Conservation (phyloP, 2,329 filamentous ascomycete species). For the Cladosporium colombiae region DNA sequence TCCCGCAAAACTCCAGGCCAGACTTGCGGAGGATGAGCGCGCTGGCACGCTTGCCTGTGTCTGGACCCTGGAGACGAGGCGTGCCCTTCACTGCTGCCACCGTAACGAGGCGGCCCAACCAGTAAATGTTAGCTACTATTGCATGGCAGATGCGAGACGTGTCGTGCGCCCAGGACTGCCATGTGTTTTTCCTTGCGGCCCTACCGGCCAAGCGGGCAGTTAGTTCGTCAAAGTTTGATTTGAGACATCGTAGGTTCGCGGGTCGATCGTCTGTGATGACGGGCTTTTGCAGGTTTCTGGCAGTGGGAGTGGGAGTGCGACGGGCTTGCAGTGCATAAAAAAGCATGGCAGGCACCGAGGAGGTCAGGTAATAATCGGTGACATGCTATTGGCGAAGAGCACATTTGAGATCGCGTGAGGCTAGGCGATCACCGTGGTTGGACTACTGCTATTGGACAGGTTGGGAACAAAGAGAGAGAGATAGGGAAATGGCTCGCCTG, state of each 20-base stretch:
- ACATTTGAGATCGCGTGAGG: conserved; percentile 4
- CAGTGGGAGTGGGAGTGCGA: background rate
- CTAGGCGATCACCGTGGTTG: background rate
- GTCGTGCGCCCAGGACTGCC: conserved; percentile 10
- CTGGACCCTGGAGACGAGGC: conserved; percentile 14
- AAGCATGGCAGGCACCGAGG: conserved; percentile 8
- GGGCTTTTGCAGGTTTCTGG: background rate
- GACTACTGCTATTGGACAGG: background rate
- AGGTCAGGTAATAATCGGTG: conserved; percentile 3
- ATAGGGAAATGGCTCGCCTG: conserved; percentile 5
- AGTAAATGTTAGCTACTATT: background rate
- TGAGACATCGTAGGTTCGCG: conserved; percentile 3
- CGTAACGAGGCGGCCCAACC: background rate
- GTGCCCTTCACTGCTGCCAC: background rate
- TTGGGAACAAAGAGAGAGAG: conserved; percentile 13
- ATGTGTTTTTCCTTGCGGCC: conserved; percentile 1
- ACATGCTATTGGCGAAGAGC: background rate
- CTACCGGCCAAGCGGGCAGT: conserved; percentile 3
- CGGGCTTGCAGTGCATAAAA: conserved; percentile 5
- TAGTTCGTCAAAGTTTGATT: background rate
- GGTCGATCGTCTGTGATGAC: conserved; percentile 3
- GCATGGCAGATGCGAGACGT: background rate
- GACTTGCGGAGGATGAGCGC: conserved; percentile 7
- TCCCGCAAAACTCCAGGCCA: conserved; percentile 18
- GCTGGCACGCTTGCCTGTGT: conserved; percentile 6